Evolutionary conservation across 768 basidiomycete species (phyloP), one percentile per base, ranked within the genome.

Genomic region (Boletus pseudopeckii): DNA sequence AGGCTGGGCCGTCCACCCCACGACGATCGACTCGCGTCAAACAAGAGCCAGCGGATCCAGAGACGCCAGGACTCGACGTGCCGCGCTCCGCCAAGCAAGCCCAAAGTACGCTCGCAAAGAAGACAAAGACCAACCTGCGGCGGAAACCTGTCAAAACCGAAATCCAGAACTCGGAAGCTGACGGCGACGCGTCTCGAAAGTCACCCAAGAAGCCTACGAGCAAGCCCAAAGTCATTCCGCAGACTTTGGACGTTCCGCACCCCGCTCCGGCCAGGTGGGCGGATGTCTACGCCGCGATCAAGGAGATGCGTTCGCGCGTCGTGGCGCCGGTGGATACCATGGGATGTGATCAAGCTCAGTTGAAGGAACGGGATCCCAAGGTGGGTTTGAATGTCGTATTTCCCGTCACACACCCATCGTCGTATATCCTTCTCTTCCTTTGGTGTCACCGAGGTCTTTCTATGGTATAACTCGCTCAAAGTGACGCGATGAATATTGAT

Each of bases 321-420:
- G 73, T 80, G 0, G 94, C 95, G 0, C 93, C 96, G 0, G 96
- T 97, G 1, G 96, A 98, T 64, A 90, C 86, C 0, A 91, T 94
- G 90, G 92, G 92, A 1, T 92, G 92, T 61, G 83, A 89, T 45
- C 79, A 78, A 52, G 86, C 87, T 0, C 85, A 90, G 54, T 62
- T 64, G 46, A 77, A 79, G 40, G 88, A 89, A 61, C 69, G 63
- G 8, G 83, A 88, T 45, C 86, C 86, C 9, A 84, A 81, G 77
- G 90, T 88, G 46, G 26, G 68, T 40, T 26, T 40, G 7, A 4
- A 20, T 15, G 32, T 22, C 36, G 68, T 59, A 34, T 46, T 1
- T 4, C 3, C 14, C 18, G 9, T 5, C 3, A 22, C 45, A 33
- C 32, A 33, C 44, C 34, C 15, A 10, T 15, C 10, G 18, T 20